Conservation (phyloP, 73 alveolate genomes). For the Uronychia binucleata region DNA sequence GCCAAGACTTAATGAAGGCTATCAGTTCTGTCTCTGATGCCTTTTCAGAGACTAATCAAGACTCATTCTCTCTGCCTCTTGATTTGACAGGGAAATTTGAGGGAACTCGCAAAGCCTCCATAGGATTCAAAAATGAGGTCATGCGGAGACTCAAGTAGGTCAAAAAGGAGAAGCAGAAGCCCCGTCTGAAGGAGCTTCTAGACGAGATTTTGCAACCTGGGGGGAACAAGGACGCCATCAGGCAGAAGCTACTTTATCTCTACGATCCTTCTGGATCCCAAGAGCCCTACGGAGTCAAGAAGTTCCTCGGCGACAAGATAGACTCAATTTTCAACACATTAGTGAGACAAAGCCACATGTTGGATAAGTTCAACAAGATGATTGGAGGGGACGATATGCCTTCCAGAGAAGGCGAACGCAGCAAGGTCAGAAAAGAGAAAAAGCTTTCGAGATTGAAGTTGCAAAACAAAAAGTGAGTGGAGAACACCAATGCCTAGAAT, state of each 20-base stretch:
- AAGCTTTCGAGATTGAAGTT: no score
- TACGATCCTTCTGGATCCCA: background rate
- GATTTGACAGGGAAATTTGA: background rate
- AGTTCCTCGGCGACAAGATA: background rate
- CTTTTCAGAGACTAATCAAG: background rate
- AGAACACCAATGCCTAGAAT: no score
- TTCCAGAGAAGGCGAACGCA: no score
- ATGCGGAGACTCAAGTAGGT: background rate
- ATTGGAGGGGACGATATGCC: no score
- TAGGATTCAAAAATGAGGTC: background rate
- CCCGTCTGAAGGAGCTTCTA: background rate
- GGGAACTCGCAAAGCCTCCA: background rate
- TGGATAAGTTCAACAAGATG: no score
- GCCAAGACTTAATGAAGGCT: no score
- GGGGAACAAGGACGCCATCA: background rate
- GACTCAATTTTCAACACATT: no score
- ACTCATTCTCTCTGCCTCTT: background rate
- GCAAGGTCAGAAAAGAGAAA: no score
- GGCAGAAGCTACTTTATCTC: background rate
- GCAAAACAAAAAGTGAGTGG: no score
- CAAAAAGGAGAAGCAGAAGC: background rate
- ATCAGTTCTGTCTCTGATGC: no score
- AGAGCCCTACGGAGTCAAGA: background rate
- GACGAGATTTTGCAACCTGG: background rate
- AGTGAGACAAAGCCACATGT: no score